Conservation (phyloP, 2,329 filamentous ascomycete species). For the Fusarium bactridioides region DNA sequence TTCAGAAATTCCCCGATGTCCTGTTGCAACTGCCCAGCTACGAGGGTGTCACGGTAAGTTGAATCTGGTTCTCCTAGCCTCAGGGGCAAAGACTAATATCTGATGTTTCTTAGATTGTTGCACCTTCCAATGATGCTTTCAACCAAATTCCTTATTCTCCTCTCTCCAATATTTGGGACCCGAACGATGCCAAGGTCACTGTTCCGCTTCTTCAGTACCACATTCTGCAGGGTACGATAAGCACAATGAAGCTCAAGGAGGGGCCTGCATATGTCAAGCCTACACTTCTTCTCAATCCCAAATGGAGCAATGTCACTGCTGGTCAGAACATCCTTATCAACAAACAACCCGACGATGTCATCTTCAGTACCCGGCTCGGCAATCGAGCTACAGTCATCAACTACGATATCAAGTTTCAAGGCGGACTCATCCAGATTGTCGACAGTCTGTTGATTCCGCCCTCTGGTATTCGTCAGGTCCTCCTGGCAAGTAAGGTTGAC, state of each 20-base stretch:
- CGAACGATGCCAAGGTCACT: conserved; percentile 54
- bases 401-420: conserved; percentile 56
- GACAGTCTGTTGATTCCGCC: conserved; percentile 62
- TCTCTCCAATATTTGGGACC: conserved; percentile 55
- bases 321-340: conserved; percentile 59
- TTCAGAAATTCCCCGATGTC: conserved; percentile 56
- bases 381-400: conserved; percentile 52
- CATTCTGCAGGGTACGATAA: conserved; percentile 62
- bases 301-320: conserved; percentile 58
- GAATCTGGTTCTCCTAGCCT: not conserved
- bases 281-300: conserved; percentile 52
- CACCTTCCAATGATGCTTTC: conserved; percentile 66
- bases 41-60: conserved; percentile 54
- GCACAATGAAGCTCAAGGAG: conserved; percentile 46
- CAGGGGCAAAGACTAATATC: not conserved
- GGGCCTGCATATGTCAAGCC: conserved; percentile 51
- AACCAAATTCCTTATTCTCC: conserved; percentile 61
- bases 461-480: conserved; percentile 56
- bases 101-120: conserved; percentile 55
- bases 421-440: conserved; percentile 61
- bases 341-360: conserved; percentile 52
- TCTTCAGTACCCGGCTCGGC: conserved; percentile 60
- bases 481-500: conserved; percentile 55
- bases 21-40: conserved; percentile 54
- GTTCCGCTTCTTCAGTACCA: conserved; percentile 68